Evolutionary conservation across 352 stramenopile genomes (phyloP).

Genomic region (Globisporangium rhizosaccharum): DNA sequence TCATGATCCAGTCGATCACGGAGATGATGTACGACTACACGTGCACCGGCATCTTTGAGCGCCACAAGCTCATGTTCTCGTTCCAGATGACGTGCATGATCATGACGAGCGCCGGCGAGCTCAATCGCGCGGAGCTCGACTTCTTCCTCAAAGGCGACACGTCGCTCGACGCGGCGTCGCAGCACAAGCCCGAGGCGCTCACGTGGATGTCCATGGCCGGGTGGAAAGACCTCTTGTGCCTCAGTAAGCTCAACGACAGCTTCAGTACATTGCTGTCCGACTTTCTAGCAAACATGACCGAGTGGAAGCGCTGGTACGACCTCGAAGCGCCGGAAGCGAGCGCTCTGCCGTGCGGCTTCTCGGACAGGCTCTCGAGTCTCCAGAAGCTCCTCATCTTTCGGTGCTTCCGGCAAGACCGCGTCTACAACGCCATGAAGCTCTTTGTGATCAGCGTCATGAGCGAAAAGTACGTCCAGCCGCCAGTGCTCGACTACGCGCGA

Average conservation of each 20-base stretch:
- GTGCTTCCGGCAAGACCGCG: constrained; percentile 93
- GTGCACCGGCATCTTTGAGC: constrained; percentile 95
- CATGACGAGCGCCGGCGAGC: constrained; percentile 71
- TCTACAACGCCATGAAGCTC: constrained; percentile 95
- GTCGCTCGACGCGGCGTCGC: constrained; percentile 76
- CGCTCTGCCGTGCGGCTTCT: constrained; percentile 78
- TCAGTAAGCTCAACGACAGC: constrained; percentile 64
- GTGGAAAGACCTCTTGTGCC: constrained; percentile 92
- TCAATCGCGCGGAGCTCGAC: constrained; percentile 88
- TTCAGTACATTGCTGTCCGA: constrained; percentile 54
- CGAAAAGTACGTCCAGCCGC: constrained; percentile 94
- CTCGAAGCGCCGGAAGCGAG: constrained; percentile 87
- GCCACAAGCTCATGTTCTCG: constrained; percentile 97
- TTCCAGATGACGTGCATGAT: constrained; percentile 97
- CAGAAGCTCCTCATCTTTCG: constrained; percentile 91
- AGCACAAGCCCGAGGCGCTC: constrained; percentile 63
- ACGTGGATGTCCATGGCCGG: constrained; percentile 84
- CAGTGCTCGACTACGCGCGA: constrained; percentile 90
- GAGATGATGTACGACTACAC: constrained; percentile 96
- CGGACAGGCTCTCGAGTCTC: constrained; percentile 70
- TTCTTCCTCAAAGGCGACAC: constrained; percentile 96
- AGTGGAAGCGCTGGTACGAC: constrained; percentile 94
- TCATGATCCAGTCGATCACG: constrained; percentile 89
- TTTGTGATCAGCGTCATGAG: constrained; percentile 92
- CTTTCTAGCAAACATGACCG: constrained; percentile 36